Base-by-base conservation (phyloP, 1,284 basidiomycete genomes). In the Apiotrichum akiyoshidainum region DNA sequence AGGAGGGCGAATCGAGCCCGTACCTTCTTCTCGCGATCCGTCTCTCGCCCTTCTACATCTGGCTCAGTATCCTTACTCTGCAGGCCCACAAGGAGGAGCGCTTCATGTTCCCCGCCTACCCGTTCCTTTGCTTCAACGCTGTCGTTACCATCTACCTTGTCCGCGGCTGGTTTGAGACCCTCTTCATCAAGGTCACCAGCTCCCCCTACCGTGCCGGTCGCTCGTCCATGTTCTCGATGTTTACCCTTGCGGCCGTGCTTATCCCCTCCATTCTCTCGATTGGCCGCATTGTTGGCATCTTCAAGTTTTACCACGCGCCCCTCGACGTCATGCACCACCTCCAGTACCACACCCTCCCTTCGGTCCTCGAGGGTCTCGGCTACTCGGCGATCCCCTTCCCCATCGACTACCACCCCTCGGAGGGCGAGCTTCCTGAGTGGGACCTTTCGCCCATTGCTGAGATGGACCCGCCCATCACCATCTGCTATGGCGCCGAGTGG, bases 81-180 rank as follows among this genome's bases (percentile, higher is more conserved):
- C 96, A 99, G 78, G 79, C 88, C 7, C 96, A 99, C 80, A 99
- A 99, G 80, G 96, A 99, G 77, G 96, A 99, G 75, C 83, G 96
- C 26, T 99, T 99, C 81, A 89, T 99, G 87, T 99, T 87, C 78
- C 95, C 96, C 1, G 87, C 86, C 1, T 99, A 97, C 77, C 88
- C 92, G 0, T 79, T 98, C 46, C 79, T 99, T 54, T 92, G 90
- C 74, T 90, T 99, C 79, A 98, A 98, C 75, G 95, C 92, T 1
- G 92, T 92, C 4, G 87, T 94, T 31, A 81, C 86, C 37, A 67
- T 96, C 31, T 94, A 89, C 78, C 81, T 97, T 37, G 68, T 89
- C 16, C 84, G 90, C 63, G 91, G 91, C 17, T 93, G 89, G 90
- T 74, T 90, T 64, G 92, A 96, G 80, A 81, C 80, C n/a, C 75